A percentile compares a stretch with the other conserved stretches of the same genome.
These are phyloP conservation scores for Backusella mclennaniae DNA, from an alignment of 192 early-diverging fungal genomes.

Conservation along the genomic window DNA sequence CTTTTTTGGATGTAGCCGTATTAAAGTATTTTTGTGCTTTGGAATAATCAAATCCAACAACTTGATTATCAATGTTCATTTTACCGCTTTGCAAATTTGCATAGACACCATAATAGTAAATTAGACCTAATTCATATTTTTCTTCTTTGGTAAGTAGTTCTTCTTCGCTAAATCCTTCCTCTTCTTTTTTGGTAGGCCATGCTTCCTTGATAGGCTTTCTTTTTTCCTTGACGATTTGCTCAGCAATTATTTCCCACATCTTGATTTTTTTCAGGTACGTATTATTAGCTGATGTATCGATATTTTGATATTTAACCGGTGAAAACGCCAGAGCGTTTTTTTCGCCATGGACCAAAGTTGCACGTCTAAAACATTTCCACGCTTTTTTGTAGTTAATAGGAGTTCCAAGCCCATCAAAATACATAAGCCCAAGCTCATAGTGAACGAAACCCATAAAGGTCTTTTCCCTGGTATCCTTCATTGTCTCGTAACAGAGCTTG, in stretches of 20 bases:
- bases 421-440: neutral
- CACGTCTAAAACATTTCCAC: neutral
- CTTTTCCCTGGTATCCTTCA: neutral
- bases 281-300: neutral
- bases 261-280: neutral
- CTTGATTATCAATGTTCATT: neutral
- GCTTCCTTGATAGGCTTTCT: too few relatives aligned
- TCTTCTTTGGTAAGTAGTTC: neutral
- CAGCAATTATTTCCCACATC: neutral
- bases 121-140: neutral
- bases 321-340: neutral
- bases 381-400: neutral
- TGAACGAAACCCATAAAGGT: neutral
- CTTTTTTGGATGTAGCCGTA: too few relatives aligned
- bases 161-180: neutral
- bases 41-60: neutral
- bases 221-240: too few relatives aligned
- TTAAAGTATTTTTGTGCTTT: neutral
- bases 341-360: neutral
- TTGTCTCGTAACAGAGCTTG: neutral
- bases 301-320: neutral
- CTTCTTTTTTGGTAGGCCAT: too few relatives aligned
- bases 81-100: neutral
- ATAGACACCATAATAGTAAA: neutral
- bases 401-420: neutral